Evolutionary conservation across 2,329 filamentous ascomycete species (phyloP).

Genomic region (Sclerotinia subarctica): DNA sequence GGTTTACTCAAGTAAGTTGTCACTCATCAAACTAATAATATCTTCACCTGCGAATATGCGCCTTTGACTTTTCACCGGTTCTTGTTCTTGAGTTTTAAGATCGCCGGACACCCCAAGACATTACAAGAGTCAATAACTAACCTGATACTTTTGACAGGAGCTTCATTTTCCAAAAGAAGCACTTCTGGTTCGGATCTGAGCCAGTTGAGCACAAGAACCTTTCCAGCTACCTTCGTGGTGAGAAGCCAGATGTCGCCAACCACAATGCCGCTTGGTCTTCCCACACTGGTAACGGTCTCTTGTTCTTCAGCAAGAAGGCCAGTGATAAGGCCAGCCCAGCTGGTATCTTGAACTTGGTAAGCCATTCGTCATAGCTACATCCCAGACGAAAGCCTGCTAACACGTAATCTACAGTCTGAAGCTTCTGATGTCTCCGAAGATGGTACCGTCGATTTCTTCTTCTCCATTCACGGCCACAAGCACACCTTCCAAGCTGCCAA

Average conservation of each 20-base stretch:
- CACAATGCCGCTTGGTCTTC: conserved; percentile 83
- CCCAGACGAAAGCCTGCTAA: conserved; percentile 34
- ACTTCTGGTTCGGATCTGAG: conserved; percentile 82
- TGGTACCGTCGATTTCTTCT: conserved; percentile 76
- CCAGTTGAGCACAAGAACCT: conserved; percentile 72
- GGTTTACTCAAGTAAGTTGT: conserved; percentile 73
- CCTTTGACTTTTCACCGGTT: background rate
- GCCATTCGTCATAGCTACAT: conserved; percentile 36
- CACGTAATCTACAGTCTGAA: conserved; percentile 47
- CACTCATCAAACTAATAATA: background rate
- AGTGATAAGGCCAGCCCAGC: conserved; percentile 77
- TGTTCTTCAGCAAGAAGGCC: conserved; percentile 77
- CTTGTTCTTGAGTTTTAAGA: background rate
- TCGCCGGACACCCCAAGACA: background rate
- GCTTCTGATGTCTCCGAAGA: conserved; percentile 67
- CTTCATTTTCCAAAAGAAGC: conserved; percentile 83
- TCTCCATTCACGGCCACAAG: conserved; percentile 84
- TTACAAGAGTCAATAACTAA: background rate
- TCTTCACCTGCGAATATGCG: background rate
- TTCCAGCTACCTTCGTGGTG: conserved; percentile 73
- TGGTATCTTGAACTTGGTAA: conserved; percentile 81
- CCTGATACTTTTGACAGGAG: conserved; percentile 54
- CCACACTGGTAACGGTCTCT: conserved; percentile 90
- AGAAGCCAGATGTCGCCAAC: conserved; percentile 80
- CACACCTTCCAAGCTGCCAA: conserved; percentile 84